Evolutionary conservation across 768 basidiomycete genomes (phyloP), one percentile per base, ranked within the genome.

Genomic region (Russula griseocarnosa): DNA sequence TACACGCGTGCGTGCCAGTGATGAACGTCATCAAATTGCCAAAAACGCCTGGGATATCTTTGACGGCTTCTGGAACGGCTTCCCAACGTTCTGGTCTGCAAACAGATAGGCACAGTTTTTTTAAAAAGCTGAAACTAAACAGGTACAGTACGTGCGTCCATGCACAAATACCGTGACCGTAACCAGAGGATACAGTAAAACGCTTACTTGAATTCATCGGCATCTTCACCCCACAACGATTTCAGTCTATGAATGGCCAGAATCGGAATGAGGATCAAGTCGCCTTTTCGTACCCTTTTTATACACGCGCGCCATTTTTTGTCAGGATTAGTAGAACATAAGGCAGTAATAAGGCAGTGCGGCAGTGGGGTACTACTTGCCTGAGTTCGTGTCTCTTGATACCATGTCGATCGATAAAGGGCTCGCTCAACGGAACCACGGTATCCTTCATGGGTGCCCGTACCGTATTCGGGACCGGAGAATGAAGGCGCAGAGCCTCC

Each of bases 151-250:
- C 34, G 42, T 6, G 42, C 6, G 6, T 11, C 47, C 30, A 44
- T 5, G 20, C 8, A 42, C 20, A 36, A 38, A 8, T 64, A 60
- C 11, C 49, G 13, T 36, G 13, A 36, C 34, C 34, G n/a, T n/a
- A n/a, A n/a, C n/a, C n/a, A n/a, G 13, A 36, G 34, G 47, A 8
- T n/a, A n/a, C n/a, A 20, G 10, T 7, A 66, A 54, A 60, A 55
- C 70, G 65, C 60, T 72, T 46, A 58, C 66, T 46, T 50, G 72
- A 58, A 66, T 72, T 73, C 50, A 60, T 70, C 40, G 58, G 70
- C 68, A 49, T 69, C 67, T 24, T 65, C 63, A 4, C 68, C 68
- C 68, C 68, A 69, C 24, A 69, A 9, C 18, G 60, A 61, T 40
- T 61, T 65, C 55, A 65, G 40, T n/a, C 54, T 55, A 46, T 69